These are phyloP conservation scores for Chlorella sp. DNA, from an alignment of 139 green algal species.

Conservation along the genomic window DNA sequence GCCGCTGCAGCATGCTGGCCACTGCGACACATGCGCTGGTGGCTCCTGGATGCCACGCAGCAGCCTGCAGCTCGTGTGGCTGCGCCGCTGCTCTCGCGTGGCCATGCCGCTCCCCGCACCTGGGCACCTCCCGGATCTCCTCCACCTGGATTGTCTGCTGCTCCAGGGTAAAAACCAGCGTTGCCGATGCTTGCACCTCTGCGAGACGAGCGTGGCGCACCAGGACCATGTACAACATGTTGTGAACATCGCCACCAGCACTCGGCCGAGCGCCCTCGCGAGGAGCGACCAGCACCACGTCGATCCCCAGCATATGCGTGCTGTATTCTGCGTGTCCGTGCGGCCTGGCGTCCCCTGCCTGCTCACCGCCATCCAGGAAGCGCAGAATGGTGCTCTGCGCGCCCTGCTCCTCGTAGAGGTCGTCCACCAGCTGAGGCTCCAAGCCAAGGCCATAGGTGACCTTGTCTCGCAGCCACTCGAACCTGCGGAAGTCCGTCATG, in stretches of 20 bases:
- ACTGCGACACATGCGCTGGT: not conserved
- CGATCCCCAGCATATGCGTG: no score
- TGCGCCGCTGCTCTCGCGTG: not conserved
- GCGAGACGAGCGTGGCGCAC: not conserved
- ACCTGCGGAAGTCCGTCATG: not conserved
- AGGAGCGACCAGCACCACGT: no score
- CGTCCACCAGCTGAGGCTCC: constrained; percentile 19
- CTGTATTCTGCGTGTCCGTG: no score
- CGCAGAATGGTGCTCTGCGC: constrained; percentile 5
- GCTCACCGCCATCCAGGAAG: constrained; percentile 38
- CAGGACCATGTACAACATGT: not conserved
- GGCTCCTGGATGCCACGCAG: not conserved
- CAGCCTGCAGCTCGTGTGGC: not conserved
- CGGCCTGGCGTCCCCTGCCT: no score
- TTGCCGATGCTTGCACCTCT: constrained; percentile 11
- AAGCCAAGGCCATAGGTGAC: constrained; percentile 19
- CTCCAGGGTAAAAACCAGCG: constrained; percentile 31
- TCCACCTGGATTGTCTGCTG: constrained; percentile 32
- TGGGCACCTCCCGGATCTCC: constrained; percentile 27
- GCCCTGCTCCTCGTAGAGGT: constrained; percentile 7
- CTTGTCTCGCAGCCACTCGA: constrained; percentile 36
- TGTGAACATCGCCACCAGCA: not conserved
- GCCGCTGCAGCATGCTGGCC: not conserved
- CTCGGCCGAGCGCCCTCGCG: no score
- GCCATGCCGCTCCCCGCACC: constrained; percentile 7